Evolutionary conservation across 768 basidiomycete species (phyloP).

Genomic region (Podaxis sp.): DNA sequence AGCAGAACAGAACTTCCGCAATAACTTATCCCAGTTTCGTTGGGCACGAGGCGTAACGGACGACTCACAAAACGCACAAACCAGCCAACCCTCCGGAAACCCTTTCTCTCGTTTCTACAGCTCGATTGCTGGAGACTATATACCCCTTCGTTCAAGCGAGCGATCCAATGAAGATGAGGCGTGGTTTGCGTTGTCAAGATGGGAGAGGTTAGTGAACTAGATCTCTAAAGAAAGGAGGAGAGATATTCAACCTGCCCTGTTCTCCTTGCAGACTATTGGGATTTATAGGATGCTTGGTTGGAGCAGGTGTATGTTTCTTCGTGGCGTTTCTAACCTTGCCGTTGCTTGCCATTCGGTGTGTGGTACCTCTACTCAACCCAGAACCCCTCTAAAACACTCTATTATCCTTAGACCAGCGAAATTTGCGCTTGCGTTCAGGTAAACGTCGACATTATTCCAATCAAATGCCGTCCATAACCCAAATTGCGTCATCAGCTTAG

Average conservation of each 20-base stretch:
- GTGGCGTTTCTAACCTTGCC: constrained; percentile 87
- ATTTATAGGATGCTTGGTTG: constrained; percentile 85
- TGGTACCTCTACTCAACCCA: neutral
- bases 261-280: constrained; percentile 69
- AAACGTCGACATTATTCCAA: constrained; percentile 12
- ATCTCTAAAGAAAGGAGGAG: neutral
- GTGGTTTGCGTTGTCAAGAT: constrained; percentile 87
- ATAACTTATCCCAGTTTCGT: constrained; percentile 80
- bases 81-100: constrained; percentile 42
- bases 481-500: constrained; percentile 51
- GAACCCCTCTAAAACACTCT: neutral
- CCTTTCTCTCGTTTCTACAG: constrained; percentile 89
- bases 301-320: constrained; percentile 92
- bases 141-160: constrained; percentile 82
- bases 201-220: constrained; percentile 73
- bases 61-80: constrained; percentile 57
- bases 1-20: constrained; percentile 69
- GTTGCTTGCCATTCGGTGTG: constrained; percentile 40
- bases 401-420: constrained; percentile 71
- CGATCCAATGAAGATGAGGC: constrained; percentile 94
- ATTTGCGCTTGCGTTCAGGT: constrained; percentile 90
- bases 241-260: neutral
- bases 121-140: constrained; percentile 81
- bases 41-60: constrained; percentile 77
- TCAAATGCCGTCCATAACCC: constrained; percentile 5